These are phyloP conservation scores for Xylaria telfairii DNA, from an alignment of 495 filamentous ascomycete genomes.

Conservation along the genomic window DNA sequence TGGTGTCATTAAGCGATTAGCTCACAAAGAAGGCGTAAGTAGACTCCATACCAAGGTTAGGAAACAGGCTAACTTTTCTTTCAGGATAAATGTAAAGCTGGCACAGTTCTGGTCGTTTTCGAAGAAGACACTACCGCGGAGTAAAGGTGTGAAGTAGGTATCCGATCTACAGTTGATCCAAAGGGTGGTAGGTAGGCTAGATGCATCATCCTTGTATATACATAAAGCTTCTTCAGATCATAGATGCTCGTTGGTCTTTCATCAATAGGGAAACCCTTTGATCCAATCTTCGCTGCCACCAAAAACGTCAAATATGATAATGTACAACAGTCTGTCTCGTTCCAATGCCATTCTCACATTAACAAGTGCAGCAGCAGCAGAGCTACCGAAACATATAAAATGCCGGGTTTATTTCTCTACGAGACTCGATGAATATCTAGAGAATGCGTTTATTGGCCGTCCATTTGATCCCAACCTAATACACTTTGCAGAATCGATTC, in stretches of 20 bases:
- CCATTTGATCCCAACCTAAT: not conserved
- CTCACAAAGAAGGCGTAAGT: constrained; percentile 87
- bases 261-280: not conserved
- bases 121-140: constrained; percentile 41
- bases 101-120: constrained; percentile 63
- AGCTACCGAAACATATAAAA: not conserved
- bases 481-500: not conserved
- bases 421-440: not conserved
- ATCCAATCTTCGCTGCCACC: not conserved
- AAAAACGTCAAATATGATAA: not conserved
- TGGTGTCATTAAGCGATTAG: constrained; percentile 79
- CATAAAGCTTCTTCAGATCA: not conserved
- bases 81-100: constrained; percentile 62
- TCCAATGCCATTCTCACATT: not conserved
- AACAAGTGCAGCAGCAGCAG: not conserved
- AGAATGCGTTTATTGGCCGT: not conserved
- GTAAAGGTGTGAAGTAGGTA: not conserved
- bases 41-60: not conserved
- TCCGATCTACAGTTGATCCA: not conserved
- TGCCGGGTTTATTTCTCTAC: not conserved
- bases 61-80: not conserved
- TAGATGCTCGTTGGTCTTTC: not conserved
- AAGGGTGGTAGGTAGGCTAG: not conserved
- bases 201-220: constrained; percentile 5
- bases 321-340: not conserved